A percentile compares a stretch with the other conserved stretches of the same genome.
phyloP scores from a whole-genome alignment of 371 early-diverging fungal species.

The Haplosporangium sp. region DNA sequence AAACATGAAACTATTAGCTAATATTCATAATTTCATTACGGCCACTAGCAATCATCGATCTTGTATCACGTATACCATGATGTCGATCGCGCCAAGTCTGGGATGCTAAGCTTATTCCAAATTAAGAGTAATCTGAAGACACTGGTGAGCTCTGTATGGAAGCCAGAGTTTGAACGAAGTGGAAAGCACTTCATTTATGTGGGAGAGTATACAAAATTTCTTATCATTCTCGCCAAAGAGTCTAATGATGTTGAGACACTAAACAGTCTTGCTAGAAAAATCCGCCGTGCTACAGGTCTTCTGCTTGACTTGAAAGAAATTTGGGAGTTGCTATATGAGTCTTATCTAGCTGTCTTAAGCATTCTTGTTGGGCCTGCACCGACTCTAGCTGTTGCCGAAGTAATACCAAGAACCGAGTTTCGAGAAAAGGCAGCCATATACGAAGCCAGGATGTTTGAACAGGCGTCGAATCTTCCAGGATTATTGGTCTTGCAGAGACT shows the following conservation, averaged over 20 bases:
- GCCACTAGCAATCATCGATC: conserved; percentile 72
- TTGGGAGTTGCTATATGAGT: conserved; percentile 61
- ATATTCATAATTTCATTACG: not conserved
- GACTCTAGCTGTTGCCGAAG: conserved; percentile 35
- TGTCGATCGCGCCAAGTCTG: conserved; percentile 67
- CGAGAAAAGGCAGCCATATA: conserved; percentile 56
- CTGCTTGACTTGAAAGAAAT: conserved; percentile 65
- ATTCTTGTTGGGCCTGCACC: conserved; percentile 49
- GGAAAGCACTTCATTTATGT: conserved; percentile 80
- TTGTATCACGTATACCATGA: conserved; percentile 65
- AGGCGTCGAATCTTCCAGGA: conserved; percentile 31
- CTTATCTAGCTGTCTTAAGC: conserved; percentile 53
- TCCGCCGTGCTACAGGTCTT: conserved; percentile 63
- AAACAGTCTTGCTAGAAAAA: conserved; percentile 67
- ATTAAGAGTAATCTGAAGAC: conserved; percentile 64
- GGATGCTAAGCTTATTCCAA: conserved; percentile 68
- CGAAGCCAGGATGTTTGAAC: conserved; percentile 57
- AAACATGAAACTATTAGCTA: not conserved
- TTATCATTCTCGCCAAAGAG: conserved; percentile 67
- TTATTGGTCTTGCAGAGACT: conserved; percentile 42
- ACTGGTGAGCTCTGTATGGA: conserved; percentile 73
- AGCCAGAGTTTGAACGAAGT: conserved; percentile 78
- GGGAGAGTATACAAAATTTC: conserved; percentile 70
- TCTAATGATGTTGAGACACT: conserved; percentile 68
- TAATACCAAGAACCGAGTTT: conserved; percentile 55